A percentile compares a stretch with the other conserved stretches of the same genome.
Conservation (phyloP, 208 protist species). For the Crithidia fasciculata region DNA sequence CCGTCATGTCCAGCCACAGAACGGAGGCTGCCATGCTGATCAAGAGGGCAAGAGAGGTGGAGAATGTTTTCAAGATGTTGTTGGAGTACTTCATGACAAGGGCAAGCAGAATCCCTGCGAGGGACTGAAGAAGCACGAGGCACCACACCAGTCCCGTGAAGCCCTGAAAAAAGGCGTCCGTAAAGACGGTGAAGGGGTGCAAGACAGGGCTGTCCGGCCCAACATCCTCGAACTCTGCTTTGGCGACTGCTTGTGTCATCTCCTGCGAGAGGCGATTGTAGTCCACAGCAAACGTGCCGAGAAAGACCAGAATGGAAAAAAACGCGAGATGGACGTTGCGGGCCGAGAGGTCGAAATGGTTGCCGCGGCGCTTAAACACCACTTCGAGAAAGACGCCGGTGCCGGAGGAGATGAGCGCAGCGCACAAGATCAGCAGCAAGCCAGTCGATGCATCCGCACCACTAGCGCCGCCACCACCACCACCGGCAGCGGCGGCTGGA, state of each 20-base stretch:
- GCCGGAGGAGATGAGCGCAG: constrained; percentile 36
- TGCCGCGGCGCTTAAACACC: constrained; percentile 44
- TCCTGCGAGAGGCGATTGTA: background rate
- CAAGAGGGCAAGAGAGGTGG: constrained; percentile 38
- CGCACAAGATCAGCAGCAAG: constrained; percentile 19
- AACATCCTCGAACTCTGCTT: no score
- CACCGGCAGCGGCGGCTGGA: background rate
- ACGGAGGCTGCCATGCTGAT: constrained; percentile 33
- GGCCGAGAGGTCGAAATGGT: background rate
- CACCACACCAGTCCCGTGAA: constrained; percentile 46
- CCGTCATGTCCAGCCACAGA: constrained; percentile 23
- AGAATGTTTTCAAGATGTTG: constrained; percentile 69
- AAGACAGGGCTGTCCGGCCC: no score
- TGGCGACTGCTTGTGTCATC: background rate
- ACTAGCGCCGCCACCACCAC: background rate
- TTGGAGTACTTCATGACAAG: constrained; percentile 62
- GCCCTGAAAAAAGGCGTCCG: constrained; percentile 33
- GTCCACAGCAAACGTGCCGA: background rate
- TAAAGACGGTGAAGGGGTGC: background rate
- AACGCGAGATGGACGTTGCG: constrained; percentile 40
- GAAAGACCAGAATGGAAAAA: constrained; percentile 27
- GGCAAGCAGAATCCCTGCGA: constrained; percentile 56
- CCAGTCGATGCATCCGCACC: background rate
- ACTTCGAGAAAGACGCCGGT: constrained; percentile 53
- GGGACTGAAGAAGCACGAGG: constrained; percentile 41